These are phyloP conservation scores for Triangularia verruculosa DNA, from an alignment of 2,329 filamentous ascomycete species.

Conservation along the genomic window DNA sequence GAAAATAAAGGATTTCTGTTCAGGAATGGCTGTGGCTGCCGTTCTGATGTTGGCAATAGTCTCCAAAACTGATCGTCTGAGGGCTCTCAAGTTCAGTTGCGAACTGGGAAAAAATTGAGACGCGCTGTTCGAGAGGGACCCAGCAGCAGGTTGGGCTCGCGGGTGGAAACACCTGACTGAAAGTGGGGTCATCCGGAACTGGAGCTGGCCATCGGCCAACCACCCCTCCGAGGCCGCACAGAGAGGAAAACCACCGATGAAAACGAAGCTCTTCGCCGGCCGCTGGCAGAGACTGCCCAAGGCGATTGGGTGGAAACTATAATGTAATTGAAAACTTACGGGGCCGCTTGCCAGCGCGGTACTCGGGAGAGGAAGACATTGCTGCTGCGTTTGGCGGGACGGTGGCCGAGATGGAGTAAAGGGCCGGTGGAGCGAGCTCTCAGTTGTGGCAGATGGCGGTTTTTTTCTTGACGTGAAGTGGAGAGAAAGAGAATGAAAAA, in stretches of 20 bases:
- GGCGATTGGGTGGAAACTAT: neutral
- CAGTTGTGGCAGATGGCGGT: neutral
- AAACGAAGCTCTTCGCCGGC: neutral
- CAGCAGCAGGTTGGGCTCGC: neutral
- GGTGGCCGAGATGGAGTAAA: neutral
- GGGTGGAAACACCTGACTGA: neutral
- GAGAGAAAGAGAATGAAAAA: neutral
- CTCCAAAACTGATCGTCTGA: neutral
- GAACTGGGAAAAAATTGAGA: neutral
- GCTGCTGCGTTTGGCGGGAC: neutral
- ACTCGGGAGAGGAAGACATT: constrained; percentile 33
- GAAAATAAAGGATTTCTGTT: neutral
- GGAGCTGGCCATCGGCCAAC: constrained; percentile 4
- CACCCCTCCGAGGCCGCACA: neutral
- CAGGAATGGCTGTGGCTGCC: neutral
- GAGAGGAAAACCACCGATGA: neutral
- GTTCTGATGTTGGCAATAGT: neutral
- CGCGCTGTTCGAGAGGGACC: neutral
- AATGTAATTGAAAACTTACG: constrained; percentile 26
- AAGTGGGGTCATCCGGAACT: constrained; percentile 18
- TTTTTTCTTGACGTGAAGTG: neutral
- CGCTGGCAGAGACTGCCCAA: neutral
- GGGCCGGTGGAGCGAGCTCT: neutral
- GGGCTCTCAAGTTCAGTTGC: neutral
- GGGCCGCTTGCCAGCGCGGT: constrained; percentile 32